Evolutionary conservation across 257 asterid genomes (phyloP).

Genomic region (Lantana camara): DNA sequence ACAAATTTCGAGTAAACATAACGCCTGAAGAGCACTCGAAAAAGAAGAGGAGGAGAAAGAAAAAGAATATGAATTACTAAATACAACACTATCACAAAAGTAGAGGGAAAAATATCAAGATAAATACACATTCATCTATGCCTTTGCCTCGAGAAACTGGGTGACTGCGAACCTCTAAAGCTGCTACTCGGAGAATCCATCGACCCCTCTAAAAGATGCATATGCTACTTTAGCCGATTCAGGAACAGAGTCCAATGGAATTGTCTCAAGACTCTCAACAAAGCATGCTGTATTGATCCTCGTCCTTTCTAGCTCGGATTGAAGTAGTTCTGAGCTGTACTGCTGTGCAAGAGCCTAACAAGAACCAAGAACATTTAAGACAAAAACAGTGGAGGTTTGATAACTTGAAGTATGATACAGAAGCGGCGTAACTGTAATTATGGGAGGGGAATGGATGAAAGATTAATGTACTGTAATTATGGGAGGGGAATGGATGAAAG

Average conservation of each 20-base stretch:
- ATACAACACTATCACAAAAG: slow-evolving; percentile 51
- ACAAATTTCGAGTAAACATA: slow-evolving; percentile 3
- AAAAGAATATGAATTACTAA: slow-evolving; percentile 27
- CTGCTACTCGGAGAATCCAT: slow-evolving; percentile 73
- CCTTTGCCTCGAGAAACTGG: slow-evolving; percentile 84
- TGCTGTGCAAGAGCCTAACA: slow-evolving; percentile 98
- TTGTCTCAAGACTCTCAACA: slow-evolving; percentile 80
- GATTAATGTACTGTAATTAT: too few relatives aligned
- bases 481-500: too few relatives aligned
- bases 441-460: too few relatives aligned
- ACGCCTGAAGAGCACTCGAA: slow-evolving; percentile 25
- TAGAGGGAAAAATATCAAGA: slow-evolving; percentile 2
- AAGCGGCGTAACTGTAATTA: too few relatives aligned
- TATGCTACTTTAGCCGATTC: slow-evolving; percentile 98
- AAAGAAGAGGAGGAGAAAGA: too few relatives aligned
- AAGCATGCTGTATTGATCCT: slow-evolving; percentile 94
- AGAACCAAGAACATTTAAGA: slow-evolving; percentile 2
- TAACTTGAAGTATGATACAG: too few relatives aligned
- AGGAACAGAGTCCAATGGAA: slow-evolving; percentile 79
- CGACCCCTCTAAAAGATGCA: slow-evolving; percentile 86
- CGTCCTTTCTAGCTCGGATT: slow-evolving; percentile 89
- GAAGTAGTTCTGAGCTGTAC: slow-evolving; percentile 83
- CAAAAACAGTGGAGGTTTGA: too few relatives aligned
- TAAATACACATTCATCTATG: slow-evolving; percentile 53
- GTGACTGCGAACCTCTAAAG: slow-evolving; percentile 60